Evolutionary conservation across 495 filamentous ascomycete species (phyloP).

Genomic region (Penicillium lividum): DNA sequence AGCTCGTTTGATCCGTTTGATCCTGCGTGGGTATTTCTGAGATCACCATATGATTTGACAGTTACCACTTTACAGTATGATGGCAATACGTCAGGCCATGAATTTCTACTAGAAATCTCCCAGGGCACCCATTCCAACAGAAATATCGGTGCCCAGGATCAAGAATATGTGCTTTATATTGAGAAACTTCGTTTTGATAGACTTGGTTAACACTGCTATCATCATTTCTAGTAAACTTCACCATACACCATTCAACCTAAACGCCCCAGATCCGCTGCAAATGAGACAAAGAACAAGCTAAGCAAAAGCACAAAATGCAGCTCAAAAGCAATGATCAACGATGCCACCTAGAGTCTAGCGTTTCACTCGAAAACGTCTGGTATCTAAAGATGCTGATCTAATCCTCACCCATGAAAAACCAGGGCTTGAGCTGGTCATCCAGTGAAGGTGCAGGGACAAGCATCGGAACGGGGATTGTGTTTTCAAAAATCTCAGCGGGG

Average conservation of each 20-base stretch:
- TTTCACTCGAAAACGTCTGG: neutral
- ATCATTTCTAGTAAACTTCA: too few species aligned
- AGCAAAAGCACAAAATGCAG: neutral
- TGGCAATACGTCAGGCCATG: too few species aligned
- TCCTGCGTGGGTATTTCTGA: too few species aligned
- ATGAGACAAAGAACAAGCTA: neutral
- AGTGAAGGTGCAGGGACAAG: slow-evolving; percentile 56
- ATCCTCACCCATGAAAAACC: slow-evolving; percentile 46
- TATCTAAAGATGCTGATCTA: neutral
- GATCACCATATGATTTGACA: too few species aligned
- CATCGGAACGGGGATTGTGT: slow-evolving; percentile 71
- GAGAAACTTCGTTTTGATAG: too few species aligned
- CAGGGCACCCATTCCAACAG: too few species aligned
- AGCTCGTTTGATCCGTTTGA: too few species aligned
- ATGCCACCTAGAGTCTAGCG: neutral
- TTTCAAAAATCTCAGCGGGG: slow-evolving; percentile 49
- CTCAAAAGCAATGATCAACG: neutral
- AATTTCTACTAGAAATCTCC: too few species aligned
- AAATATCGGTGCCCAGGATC: too few species aligned
- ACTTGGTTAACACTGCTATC: too few species aligned
- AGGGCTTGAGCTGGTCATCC: slow-evolving; percentile 48
- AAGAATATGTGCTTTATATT: too few species aligned
- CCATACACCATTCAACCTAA: neutral
- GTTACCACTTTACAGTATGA: too few species aligned
- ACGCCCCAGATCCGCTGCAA: neutral